Percentiles rank a stretch among this genome's conserved stretches.
These are phyloP conservation scores for Colletotrichum musicola DNA, from an alignment of 2,329 filamentous ascomycete genomes.

Conservation along the genomic window DNA sequence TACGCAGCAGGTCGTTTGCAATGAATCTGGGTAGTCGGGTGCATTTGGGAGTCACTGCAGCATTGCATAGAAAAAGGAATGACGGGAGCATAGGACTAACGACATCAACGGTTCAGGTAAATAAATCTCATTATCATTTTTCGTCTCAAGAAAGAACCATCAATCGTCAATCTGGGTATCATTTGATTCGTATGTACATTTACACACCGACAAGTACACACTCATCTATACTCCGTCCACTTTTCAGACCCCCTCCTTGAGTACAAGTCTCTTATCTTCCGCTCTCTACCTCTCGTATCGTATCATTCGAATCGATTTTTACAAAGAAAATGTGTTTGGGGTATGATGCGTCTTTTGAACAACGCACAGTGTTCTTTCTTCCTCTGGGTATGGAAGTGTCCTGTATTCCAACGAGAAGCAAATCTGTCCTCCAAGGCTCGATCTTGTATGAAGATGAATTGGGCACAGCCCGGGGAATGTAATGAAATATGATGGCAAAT, in stretches of 20 bases:
- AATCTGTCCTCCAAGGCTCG: no score
- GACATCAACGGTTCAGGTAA: slow-evolving; percentile 18
- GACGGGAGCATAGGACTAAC: slow-evolving; percentile 13
- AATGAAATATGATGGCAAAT: no score
- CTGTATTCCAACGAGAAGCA: no score
- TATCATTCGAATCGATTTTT: no score
- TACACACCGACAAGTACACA: background rate
- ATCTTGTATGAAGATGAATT: no score
- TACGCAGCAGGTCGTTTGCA: background rate
- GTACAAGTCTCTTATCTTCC: slow-evolving; percentile 16
- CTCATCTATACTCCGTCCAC: slow-evolving; percentile 1
- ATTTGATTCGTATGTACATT: slow-evolving; percentile 16
- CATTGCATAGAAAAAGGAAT: slow-evolving; percentile 25
- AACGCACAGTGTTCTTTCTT: background rate
- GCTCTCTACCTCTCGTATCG: background rate
- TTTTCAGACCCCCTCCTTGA: background rate
- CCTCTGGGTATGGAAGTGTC: no score
- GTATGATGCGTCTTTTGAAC: background rate
- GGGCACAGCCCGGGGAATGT: no score
- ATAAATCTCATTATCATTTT: background rate
- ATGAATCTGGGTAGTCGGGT: no score
- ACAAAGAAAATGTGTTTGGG: background rate
- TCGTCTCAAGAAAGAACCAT: background rate
- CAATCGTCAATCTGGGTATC: slow-evolving; percentile 36
- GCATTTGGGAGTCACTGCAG: background rate